Evolutionary conservation across 768 basidiomycete species (phyloP).

Genomic region (Cantharellus anzutake): DNA sequence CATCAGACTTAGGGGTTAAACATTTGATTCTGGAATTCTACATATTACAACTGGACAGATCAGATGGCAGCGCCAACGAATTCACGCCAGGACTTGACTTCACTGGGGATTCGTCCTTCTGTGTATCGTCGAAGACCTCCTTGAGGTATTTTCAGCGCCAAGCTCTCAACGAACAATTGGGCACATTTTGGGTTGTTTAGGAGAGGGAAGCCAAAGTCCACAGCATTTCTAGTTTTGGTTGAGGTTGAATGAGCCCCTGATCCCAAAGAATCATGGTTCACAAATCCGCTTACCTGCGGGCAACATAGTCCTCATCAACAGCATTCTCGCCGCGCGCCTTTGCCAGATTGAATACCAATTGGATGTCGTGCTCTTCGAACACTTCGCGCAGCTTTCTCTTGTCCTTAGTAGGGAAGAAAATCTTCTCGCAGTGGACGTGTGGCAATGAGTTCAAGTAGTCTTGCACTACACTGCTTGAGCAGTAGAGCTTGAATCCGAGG

Average conservation of each 20-base stretch:
- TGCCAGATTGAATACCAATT: slow-evolving; percentile 86
- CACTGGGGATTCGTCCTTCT: slow-evolving; percentile 77
- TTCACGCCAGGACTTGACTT: slow-evolving; percentile 84
- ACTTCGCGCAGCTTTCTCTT: slow-evolving; percentile 90
- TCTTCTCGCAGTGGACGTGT: slow-evolving; percentile 65
- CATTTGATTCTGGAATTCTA: too few relatives aligned
- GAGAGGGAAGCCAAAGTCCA: slow-evolving; percentile 86
- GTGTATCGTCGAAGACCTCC: slow-evolving; percentile 62
- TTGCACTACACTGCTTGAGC: slow-evolving; percentile 63
- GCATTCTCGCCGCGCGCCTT: slow-evolving; percentile 54
- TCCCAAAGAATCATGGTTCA: background rate
- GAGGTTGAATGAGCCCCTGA: background rate
- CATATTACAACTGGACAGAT: too few relatives aligned
- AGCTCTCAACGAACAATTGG: slow-evolving; percentile 73
- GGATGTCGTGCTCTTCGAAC: slow-evolving; percentile 86
- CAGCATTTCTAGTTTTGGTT: slow-evolving; percentile 46
- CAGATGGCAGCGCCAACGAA: slow-evolving; percentile 37
- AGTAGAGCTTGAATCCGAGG: slow-evolving; percentile 91
- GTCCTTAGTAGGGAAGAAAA: slow-evolving; percentile 92
- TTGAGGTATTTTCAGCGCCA: slow-evolving; percentile 65
- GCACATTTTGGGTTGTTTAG: slow-evolving; percentile 84
- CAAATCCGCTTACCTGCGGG: slow-evolving; percentile 43
- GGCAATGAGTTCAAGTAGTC: slow-evolving; percentile 60
- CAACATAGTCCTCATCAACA: slow-evolving; percentile 90
- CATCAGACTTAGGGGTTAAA: too few relatives aligned